Evolutionary conservation across 2,329 filamentous ascomycete species (phyloP), one percentile per base, ranked within the genome.

Genomic region (Didymella lethalis): DNA sequence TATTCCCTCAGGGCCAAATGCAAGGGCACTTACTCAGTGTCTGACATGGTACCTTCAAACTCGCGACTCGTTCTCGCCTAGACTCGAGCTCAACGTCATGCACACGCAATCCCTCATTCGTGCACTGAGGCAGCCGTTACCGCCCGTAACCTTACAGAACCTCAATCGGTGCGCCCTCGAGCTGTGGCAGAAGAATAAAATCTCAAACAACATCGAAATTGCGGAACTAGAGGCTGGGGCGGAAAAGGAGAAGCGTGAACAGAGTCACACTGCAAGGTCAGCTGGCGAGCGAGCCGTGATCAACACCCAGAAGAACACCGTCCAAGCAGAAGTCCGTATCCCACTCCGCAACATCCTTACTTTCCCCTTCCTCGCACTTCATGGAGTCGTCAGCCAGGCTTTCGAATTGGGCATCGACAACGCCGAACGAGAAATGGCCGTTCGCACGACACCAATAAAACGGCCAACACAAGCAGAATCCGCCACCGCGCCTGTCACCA

Each of bases 51-150:
- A 40, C 16, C 16, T 31, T 7, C 3, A 4, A 7, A 4, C 11
- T 25, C 20, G 41, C 25, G 36, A 47, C 14, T 49, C 49, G 1
- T 73, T 73, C 36, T 64, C 54, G 0, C 70, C 70, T 2, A 49
- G 20, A n/a, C 59, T 75, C 0, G 56, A 71, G 2, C 40, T 73
- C 3, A 73, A 69, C 20, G 68, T 73, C 0, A 55, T 73, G 36
- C 71, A 75, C 32, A 60, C 65, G 2, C 71, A 69, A 43, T 54
- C 66, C 3, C 54, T 75, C 7, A 52, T 65, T 36, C 32, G 32
- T 3, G 32, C 32, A n/a, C 32, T 36, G 7, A 8, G 32, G 7
- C 32, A 36, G 16, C 16, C 32, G 5, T 18, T 18, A n/a, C 32
- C 11, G 6, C 16, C 32, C 5, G 16, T 36, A 5, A 16, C 16